Base-by-base conservation (phyloP, 495 filamentous ascomycete species). In the Bacidia gigantensis region DNA sequence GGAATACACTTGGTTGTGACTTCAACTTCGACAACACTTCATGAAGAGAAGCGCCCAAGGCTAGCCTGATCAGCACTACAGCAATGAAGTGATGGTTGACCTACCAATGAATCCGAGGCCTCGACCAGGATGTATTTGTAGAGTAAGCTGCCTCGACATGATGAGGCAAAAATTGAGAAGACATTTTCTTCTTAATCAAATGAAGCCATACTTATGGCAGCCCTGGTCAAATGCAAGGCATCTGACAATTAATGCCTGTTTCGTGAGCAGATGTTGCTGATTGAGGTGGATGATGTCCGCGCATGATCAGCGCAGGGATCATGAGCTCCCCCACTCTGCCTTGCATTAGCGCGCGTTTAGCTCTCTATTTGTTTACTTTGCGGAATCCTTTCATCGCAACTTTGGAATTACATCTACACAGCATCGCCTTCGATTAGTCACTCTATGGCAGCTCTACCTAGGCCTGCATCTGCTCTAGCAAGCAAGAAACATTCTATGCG, bases 1-100 rank as follows among this genome's bases (percentile, higher is more conserved):
- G 86, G 69, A 87, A 96, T 1, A 72, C 71, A 50, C 82, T 79
- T 11, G 85, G 82, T 62, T 95, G 83, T 24, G 86, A 81, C 60
- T 95, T 95, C 47, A 97, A 70, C 35, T 84, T 79, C 26, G 81
- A 85, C 26, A 97, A 68, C 52, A 93, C 75, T 60, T 95, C 87
- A 66, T 95, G 88, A 38, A 97, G 73, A 1, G 92, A 94, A 53
- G 84, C 82, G 50, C 92, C 92, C 42, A 98, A 79, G 21, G 80
- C 89, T 93, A 50, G 41, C 10, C 1, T 22, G 5, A 17, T 44
- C 17, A 44, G 41, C 20, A 9, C 32, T 39, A n/a, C n/a, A 44
- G 14, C 20, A 7, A 9, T 22, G 14, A 7, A 44, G 5, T 5
- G 41, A 7, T 17, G 41, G 7, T n/a, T 17, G 20, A 17, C 72